Evolutionary conservation across 331 rosid species (phyloP), one percentile per base, ranked within the genome.

Genomic region (Saraca asoca): DNA sequence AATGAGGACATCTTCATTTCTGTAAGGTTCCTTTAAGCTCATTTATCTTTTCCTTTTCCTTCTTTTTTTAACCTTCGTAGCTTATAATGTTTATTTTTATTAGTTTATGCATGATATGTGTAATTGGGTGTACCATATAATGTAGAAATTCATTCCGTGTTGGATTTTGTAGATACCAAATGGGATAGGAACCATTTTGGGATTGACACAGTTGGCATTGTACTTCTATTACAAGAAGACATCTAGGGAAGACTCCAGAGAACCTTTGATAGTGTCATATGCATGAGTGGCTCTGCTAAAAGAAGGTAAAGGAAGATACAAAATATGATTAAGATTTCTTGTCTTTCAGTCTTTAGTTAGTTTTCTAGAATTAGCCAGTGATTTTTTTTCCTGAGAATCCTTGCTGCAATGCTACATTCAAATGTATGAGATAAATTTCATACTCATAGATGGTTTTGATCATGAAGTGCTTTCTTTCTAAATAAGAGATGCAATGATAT

Each of bases 171-270:
- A 92, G 98, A 81, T 58, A 43, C 96, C 98, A 58, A 92, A 92
- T 77, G 98, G 95, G 65, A 78, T 87, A 41, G 98, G 98, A 83
- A 81, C 95, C 17, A 14, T 87, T 49, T 78, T 92, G 85, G 98
- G 95, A 77, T 62, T 80, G 24, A 64, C 76, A 59, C 98, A 92
- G 77, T 74, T 92, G 82, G 57, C 59, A 51, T 74, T 92, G 78
- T 92, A 77, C 79, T 85, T 67, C 61, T 60, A 83, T 65, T 87
- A 58, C 24, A 71, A 76, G 58, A 64, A 31, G 10, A 66, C 63
- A 39, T 64, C 89, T 2, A 37, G 57, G 43, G 95, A 62, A 51
- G 82, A 81, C 46, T 62, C 74, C 58, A 74, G 63, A 79, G 95
- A 92, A 81, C 89, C 96, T n/a, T 73, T 92, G 72, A 69, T 89